Percentiles rank a stretch among this genome's conserved stretches.
Evolutionary conservation across 1,284 basidiomycete genomes (phyloP).

Genomic region (Cryptococcus sp.): DNA sequence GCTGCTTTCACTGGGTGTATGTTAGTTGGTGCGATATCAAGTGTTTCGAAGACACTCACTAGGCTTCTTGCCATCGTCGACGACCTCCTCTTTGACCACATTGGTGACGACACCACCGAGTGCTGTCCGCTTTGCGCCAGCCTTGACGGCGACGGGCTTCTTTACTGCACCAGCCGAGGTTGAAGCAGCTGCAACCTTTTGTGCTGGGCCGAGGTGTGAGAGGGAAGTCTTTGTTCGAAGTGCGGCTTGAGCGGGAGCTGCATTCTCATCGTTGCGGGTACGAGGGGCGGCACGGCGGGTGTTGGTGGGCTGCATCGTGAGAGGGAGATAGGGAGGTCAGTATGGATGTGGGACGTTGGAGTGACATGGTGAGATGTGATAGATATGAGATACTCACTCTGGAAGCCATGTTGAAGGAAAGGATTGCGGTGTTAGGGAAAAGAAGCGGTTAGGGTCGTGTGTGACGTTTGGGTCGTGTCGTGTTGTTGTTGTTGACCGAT

Average conservation of each 20-base stretch:
- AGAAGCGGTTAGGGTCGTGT: background rate
- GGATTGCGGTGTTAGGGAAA: background rate
- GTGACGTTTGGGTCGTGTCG: too few relatives aligned
- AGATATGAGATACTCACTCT: slow-evolving; percentile 23
- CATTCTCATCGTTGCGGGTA: slow-evolving; percentile 49
- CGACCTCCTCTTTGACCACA: slow-evolving; percentile 29
- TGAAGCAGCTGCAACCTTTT: slow-evolving; percentile 22
- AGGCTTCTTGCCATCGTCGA: slow-evolving; percentile 39
- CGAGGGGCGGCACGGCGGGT: slow-evolving; percentile 36
- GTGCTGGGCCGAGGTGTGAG: slow-evolving; percentile 35
- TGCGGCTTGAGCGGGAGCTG: slow-evolving; percentile 34
- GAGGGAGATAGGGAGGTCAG: background rate
- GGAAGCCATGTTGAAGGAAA: slow-evolving; percentile 28
- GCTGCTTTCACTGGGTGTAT: slow-evolving; percentile 21
- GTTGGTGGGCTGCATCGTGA: slow-evolving; percentile 14
- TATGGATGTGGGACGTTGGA: background rate
- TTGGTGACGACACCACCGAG: slow-evolving; percentile 45
- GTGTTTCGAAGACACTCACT: slow-evolving; percentile 24
- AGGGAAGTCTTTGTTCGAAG: slow-evolving; percentile 33
- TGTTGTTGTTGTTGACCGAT: too few relatives aligned
- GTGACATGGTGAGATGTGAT: slow-evolving; percentile 1
- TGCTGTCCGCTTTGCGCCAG: slow-evolving; percentile 47
- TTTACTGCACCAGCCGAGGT: slow-evolving; percentile 12
- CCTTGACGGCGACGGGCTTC: slow-evolving; percentile 41
- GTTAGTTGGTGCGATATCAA: background rate